Base-by-base conservation (phyloP, 2,329 filamentous ascomycete species). In the Penicillium sp. region DNA sequence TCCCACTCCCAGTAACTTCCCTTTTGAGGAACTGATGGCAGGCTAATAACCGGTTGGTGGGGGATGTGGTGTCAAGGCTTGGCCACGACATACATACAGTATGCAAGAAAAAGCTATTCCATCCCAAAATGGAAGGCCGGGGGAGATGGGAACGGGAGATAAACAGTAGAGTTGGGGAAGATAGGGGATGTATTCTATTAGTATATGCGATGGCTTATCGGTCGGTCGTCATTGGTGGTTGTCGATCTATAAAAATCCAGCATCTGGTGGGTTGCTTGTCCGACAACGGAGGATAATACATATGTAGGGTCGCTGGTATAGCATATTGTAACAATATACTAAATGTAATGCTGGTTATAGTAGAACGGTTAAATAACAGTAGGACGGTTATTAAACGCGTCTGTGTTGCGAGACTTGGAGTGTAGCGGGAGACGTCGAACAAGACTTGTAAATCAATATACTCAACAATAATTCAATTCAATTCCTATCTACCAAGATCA, bases 71-170 rank as follows among this genome's bases (percentile, higher is more conserved):
- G 22, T 26, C 15, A 4, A 37, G 32, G 22, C 42, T 44, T 33
- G 41, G 19, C 29, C 19, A 31, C 26, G 17, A 5, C 43, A 31
- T 39, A n/a, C 43, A 35, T 21, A 24, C n/a, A 34, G 28, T 22
- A 44, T 44, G 43, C 31, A 28, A 26, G 28, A 31, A n/a, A 48
- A 13, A 41, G 10, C 19, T 34, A 33, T 13, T 13, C 6, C 22
- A 9, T 33, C 55, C 29, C 8, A 56, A 58, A 63, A 48, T 43
- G 57, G 59, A 60, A 61, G 57, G 43, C 45, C 50, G 49, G 45
- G 39, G 43, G 60, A 46, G 44, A 24, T 26, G 24, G 28, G 35
- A 35, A 39, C 19, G 26, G 32, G 12, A 61, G 55, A 56, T 37
- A 28, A 24, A 32, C 9, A 33, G 42, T 17, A 47, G 21, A 34